Base-by-base conservation (phyloP, 352 stramenopile species). In the Phytophthora citrophthora region DNA sequence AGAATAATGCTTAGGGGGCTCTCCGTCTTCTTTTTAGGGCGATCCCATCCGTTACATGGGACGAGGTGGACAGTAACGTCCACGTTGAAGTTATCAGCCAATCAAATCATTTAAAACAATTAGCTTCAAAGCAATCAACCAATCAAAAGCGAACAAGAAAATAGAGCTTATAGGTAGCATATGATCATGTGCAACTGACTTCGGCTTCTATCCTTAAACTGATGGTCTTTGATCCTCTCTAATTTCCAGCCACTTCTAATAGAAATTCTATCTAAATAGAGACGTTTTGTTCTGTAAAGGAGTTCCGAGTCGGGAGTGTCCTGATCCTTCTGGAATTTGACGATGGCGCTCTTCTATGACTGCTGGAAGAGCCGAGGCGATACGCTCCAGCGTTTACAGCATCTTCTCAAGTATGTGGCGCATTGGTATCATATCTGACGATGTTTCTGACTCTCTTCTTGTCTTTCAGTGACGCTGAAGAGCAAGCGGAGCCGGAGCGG, bases 341-440 rank as follows among this genome's bases (percentile, higher is more conserved):
- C 27, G 20, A 86, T 89, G 79, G 79, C 81, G 62, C 74, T 86
- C 50, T 90, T 90, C 58, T 76, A 86, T 20, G 71, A 86, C 26
- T 90, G 79, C 74, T 92, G 83, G 79, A 60, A 71, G 64, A 77
- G 45, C 23, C 73, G 79, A 54, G 53, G 48, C 8, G 51, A 61
- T 12, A 89, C 81, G 41, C 68, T 90, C 3, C 66, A 85, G 3
- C 59, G 74, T 29, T 65, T 90, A 6, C 75, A 88, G 27, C 46
- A 67, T 13, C 74, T 88, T n/a, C 65, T 88, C 12, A 61, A 74
- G 81, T 90, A 70, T 34, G 56, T 74, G 4, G 40, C 10, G n/a
- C 36, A 24, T 26, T 36, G 34, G 34, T 9, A 7, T 39, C 36
- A 27, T 36, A 24, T 23, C 39, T 56, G 18, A 61, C 43, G 5